Conservation (phyloP, 2,329 filamentous ascomycete genomes). For the Verticillium nubilum region DNA sequence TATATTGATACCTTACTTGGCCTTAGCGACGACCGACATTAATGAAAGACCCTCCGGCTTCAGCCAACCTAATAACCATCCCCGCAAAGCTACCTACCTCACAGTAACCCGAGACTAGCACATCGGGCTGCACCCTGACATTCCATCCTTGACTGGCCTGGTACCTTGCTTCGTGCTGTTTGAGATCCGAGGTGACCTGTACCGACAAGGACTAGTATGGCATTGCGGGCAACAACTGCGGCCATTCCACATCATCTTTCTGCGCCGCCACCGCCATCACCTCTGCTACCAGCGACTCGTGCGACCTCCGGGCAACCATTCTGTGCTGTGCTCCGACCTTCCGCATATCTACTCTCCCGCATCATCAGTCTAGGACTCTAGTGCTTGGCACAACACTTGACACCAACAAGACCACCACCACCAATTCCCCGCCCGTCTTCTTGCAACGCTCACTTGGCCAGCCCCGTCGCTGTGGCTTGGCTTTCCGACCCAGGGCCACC, state of each 20-base stretch:
- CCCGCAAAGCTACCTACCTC: background rate
- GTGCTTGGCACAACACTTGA: background rate
- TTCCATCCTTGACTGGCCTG: background rate
- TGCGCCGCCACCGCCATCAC: background rate
- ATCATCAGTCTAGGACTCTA: background rate
- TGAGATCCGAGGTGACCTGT: background rate
- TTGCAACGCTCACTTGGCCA: background rate
- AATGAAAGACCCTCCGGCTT: background rate
- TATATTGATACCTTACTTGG: too few relatives aligned
- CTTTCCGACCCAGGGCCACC: background rate
- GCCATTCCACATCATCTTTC: background rate
- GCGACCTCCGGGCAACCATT: background rate
- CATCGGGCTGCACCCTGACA: background rate
- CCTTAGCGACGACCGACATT: background rate
- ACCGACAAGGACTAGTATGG: background rate
- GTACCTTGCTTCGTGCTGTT: background rate
- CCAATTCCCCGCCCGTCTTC: background rate
- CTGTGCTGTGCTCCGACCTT: background rate
- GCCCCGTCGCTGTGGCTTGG: slow-evolving; percentile 12
- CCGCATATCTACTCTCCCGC: background rate
- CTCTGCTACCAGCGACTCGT: background rate
- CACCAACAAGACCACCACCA: background rate
- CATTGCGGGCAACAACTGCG: background rate
- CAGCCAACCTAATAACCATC: background rate
- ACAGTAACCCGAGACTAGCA: background rate